These are phyloP conservation scores for Protomyces macrosporus DNA, from an alignment of 1,139 yeast species.

Conservation along the genomic window DNA sequence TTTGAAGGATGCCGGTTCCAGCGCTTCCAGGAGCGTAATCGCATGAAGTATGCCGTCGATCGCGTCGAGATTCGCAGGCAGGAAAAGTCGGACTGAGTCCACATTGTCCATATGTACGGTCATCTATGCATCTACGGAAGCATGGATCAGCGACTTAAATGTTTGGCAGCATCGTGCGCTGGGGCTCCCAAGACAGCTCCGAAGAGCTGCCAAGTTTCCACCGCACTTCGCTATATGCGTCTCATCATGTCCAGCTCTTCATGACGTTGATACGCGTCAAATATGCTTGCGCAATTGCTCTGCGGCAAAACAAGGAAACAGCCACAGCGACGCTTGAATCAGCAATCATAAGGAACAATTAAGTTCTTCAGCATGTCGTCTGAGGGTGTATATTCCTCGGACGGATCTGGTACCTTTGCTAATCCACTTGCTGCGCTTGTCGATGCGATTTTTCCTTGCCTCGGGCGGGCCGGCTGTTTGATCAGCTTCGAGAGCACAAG, in stretches of 20 bases:
- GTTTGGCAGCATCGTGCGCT: constrained; percentile 14
- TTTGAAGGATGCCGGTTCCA: constrained; percentile 23
- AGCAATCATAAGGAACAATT: background rate
- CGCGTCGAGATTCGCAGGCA: constrained; percentile 20
- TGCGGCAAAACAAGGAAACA: background rate
- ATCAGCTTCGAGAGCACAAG: background rate
- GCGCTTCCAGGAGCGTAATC: constrained; percentile 16
- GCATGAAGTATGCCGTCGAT: constrained; percentile 25
- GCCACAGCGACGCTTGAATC: background rate
- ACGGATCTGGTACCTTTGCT: background rate
- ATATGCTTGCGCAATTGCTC: background rate
- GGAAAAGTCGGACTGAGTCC: background rate
- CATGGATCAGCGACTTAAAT: constrained; percentile 22
- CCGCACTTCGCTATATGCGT: background rate
- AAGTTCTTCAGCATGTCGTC: background rate
- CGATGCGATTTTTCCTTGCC: background rate
- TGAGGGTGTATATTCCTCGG: background rate
- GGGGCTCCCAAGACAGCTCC: constrained; percentile 25
- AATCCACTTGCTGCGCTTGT: background rate
- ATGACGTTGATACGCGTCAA: too few relatives aligned
- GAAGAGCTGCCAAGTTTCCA: background rate
- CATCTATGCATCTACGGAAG: background rate
- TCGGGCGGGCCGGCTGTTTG: background rate
- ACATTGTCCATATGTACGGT: too few relatives aligned
- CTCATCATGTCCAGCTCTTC: background rate